Percentiles rank a stretch among this genome's conserved stretches.
Conservation (phyloP, 768 basidiomycete species). For the Lactarius hengduanensis region DNA sequence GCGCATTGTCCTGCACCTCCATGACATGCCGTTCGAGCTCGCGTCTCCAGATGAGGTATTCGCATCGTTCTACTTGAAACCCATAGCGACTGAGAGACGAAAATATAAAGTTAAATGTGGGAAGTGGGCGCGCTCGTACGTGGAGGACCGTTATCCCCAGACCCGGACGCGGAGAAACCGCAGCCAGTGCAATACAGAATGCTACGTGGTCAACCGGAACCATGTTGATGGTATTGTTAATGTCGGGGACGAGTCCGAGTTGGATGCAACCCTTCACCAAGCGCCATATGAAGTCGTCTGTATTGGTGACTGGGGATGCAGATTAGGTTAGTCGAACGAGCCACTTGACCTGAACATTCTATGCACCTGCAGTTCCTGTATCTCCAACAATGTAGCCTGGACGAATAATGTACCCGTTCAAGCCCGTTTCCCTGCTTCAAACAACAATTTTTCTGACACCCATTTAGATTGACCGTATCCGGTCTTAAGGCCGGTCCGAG, state of each 20-base stretch:
- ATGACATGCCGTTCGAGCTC: slow-evolving; percentile 94
- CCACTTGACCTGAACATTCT: not conserved
- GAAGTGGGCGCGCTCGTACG: slow-evolving; percentile 80
- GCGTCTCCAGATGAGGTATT: slow-evolving; percentile 90
- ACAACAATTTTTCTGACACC: slow-evolving; percentile 94
- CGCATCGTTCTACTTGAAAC: slow-evolving; percentile 71
- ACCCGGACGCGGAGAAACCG: slow-evolving; percentile 52
- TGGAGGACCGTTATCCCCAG: slow-evolving; percentile 64
- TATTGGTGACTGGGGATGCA: slow-evolving; percentile 77
- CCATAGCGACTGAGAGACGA: slow-evolving; percentile 74
- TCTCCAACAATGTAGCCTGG: slow-evolving; percentile 98
- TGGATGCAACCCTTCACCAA: slow-evolving; percentile 98
- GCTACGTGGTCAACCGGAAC: slow-evolving; percentile 98
- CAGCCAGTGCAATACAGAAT: slow-evolving; percentile 70
- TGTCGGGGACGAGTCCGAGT: slow-evolving; percentile 93
- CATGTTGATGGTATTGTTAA: slow-evolving; percentile 98
- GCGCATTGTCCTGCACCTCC: slow-evolving; percentile 91
- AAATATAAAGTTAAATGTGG: slow-evolving; percentile 87
- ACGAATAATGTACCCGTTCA: slow-evolving; percentile 82
- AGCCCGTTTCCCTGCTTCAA: slow-evolving; percentile 83
- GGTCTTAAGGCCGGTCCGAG: slow-evolving; percentile 68
- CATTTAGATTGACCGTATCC: slow-evolving; percentile 99
- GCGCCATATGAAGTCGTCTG: slow-evolving; percentile 97
- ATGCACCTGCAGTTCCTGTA: slow-evolving; percentile 78
- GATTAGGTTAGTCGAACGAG: slow-evolving; percentile 5